These are phyloP conservation scores for Ramalina peruviana DNA, from an alignment of 495 filamentous ascomycete species.

Conservation along the genomic window DNA sequence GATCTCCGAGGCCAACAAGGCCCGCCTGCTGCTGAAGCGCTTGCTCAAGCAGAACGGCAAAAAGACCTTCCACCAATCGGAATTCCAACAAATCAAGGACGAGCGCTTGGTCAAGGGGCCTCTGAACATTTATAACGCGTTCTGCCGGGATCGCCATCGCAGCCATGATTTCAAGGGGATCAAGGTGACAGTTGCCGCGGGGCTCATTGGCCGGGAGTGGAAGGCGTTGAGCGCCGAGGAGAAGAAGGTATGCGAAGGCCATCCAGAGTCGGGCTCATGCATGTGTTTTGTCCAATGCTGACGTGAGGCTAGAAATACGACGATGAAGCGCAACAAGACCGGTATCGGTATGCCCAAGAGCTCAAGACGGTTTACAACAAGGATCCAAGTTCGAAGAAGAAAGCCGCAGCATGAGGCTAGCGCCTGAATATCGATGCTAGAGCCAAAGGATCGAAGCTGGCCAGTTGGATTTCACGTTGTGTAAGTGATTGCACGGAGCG, in stretches of 20 bases:
- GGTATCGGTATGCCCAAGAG: conserved; percentile 12
- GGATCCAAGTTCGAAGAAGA: background rate
- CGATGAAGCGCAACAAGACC: conserved; percentile 8
- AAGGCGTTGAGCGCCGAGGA: conserved; percentile 31
- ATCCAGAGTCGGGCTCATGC: no score
- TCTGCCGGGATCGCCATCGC: conserved; percentile 29
- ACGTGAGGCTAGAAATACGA: conserved; percentile 5
- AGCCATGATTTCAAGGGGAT: conserved; percentile 34
- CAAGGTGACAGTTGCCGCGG: conserved; percentile 14
- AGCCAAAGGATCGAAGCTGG: background rate
- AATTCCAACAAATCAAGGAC: conserved; percentile 31
- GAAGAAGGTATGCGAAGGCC: conserved; percentile 36
- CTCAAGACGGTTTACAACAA: conserved; percentile 14
- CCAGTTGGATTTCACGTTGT: background rate
- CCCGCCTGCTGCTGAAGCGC: conserved; percentile 36
- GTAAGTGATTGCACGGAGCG: no score
- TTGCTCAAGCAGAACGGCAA: background rate
- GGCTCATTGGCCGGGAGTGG: conserved; percentile 39
- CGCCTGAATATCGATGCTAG: background rate
- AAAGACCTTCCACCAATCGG: background rate
- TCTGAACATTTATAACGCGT: conserved; percentile 27
- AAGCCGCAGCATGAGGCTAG: background rate
- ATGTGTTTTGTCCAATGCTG: background rate
- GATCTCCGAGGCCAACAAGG: conserved; percentile 49
- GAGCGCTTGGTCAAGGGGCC: conserved; percentile 42